Evolutionary conservation across 2,329 filamentous ascomycete species (phyloP).

Genomic region (Penicillium aurantiogriseum): DNA sequence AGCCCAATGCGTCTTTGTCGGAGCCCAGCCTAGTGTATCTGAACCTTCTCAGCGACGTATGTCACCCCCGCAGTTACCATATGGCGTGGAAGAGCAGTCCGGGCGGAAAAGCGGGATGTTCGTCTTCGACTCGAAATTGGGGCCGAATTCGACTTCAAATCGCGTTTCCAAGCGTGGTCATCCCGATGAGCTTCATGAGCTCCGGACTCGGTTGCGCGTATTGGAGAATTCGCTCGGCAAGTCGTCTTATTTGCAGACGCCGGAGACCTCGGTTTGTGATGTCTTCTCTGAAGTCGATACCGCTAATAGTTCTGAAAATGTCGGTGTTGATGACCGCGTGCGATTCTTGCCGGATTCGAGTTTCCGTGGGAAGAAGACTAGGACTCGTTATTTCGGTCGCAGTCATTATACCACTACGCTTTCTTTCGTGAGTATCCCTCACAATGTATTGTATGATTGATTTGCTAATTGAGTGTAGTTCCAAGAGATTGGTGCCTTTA

Average conservation of each 20-base stretch:
- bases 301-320: conserved; percentile 12
- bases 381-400: conserved; percentile 33
- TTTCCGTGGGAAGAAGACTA: conserved; percentile 33
- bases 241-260: conserved; percentile 23
- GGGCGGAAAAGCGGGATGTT: conserved; percentile 27
- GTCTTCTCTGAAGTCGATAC: conserved; percentile 15
- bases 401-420: conserved; percentile 32
- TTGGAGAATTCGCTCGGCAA: conserved; percentile 30
- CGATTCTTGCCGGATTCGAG: conserved; percentile 28
- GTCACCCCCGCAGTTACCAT: conserved; percentile 17
- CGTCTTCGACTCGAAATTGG: conserved; percentile 34
- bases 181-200: conserved; percentile 32
- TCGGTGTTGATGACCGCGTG: conserved; percentile 29
- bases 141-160: conserved; percentile 20
- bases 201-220: conserved; percentile 28
- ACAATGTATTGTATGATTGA: background rate
- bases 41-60: conserved; percentile 10
- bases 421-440: conserved; percentile 30
- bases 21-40: conserved; percentile 15
- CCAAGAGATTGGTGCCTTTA: conserved; percentile 28
- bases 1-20: conserved; percentile 55
- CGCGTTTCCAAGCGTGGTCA: conserved; percentile 27
- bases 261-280: conserved; percentile 26
- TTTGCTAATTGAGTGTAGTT: conserved; percentile 24
- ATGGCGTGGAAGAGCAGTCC: conserved; percentile 12